Conservation (phyloP, 1,139 yeast genomes). For the Yamadazyma sp. region DNA sequence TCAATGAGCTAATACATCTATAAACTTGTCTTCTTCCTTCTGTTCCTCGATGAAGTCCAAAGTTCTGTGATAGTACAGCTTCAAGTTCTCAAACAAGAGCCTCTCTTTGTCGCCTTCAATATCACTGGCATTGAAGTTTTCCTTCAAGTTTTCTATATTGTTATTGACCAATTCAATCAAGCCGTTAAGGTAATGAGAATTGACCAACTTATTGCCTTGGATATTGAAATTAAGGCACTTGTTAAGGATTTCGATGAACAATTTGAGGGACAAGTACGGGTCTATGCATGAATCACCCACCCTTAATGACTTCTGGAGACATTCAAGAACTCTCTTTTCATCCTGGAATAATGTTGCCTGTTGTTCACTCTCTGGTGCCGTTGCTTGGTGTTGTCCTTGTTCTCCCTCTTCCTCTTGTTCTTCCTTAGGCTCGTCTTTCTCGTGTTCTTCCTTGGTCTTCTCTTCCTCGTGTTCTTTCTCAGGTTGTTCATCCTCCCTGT, state of each 20-base stretch:
- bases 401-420: no score
- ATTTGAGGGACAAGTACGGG: slow-evolving; percentile 69
- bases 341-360: slow-evolving; percentile 24
- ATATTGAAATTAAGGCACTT: slow-evolving; percentile 82
- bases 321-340: slow-evolving; percentile 47
- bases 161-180: slow-evolving; percentile 80
- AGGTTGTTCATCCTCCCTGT: slow-evolving; percentile 18
- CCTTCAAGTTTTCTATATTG: slow-evolving; percentile 59
- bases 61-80: slow-evolving; percentile 60
- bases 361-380: no score
- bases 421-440: slow-evolving; percentile 20
- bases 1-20: slow-evolving; percentile 19
- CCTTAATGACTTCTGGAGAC: slow-evolving; percentile 66
- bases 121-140: slow-evolving; percentile 22
- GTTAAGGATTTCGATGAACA: slow-evolving; percentile 87
- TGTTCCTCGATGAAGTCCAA: slow-evolving; percentile 66
- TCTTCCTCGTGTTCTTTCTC: no score
- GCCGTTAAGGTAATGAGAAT: slow-evolving; percentile 77
- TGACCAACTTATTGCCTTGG: slow-evolving; percentile 74
- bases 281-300: slow-evolving; percentile 95
- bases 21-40: slow-evolving; percentile 59
- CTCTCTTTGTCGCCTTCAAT: slow-evolving; percentile 29
- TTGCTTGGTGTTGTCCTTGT: no score
- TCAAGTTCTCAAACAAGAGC: slow-evolving; percentile 31
- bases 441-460: no score